Evolutionary conservation across 2,329 filamentous ascomycete species (phyloP).

Genomic region (Mariannaea sp.): DNA sequence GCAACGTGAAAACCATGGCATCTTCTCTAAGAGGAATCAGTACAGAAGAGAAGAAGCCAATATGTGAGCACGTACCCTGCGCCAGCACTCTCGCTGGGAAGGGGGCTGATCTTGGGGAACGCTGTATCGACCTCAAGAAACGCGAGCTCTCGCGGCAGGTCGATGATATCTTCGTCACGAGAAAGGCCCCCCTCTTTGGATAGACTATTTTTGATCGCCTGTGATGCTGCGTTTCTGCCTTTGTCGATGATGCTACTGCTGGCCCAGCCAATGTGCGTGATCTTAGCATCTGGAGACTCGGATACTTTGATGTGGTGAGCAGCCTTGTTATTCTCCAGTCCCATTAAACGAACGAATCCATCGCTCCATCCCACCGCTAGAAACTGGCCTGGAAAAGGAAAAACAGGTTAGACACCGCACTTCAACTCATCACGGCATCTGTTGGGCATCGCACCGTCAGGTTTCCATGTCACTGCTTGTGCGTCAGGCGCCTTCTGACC

Average conservation of each 20-base stretch:
- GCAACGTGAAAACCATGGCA: constrained; percentile 69
- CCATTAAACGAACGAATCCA: constrained; percentile 75
- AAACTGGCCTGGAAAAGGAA: constrained; percentile 62
- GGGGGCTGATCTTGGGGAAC: constrained; percentile 74
- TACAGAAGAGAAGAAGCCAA: not conserved
- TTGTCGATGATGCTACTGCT: constrained; percentile 49
- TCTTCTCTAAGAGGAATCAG: constrained; percentile 48
- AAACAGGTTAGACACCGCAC: not conserved
- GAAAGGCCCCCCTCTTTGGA: constrained; percentile 9
- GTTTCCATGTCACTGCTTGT: constrained; percentile 66
- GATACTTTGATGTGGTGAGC: constrained; percentile 71
- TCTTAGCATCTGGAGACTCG: constrained; percentile 48
- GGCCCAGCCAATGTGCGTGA: constrained; percentile 61
- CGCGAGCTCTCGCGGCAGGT: constrained; percentile 74
- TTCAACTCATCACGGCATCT: not conserved
- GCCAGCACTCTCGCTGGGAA: constrained; percentile 66
- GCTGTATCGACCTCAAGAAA: constrained; percentile 77
- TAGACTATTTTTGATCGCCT: constrained; percentile 23
- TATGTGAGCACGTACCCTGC: constrained; percentile 53
- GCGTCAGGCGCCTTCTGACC: constrained; percentile 49
- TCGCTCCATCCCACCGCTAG: constrained; percentile 86
- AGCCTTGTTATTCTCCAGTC: constrained; percentile 79
- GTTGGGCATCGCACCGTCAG: constrained; percentile 61
- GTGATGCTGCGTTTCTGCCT: constrained; percentile 19
- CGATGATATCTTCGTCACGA: constrained; percentile 38